These are phyloP conservation scores for Aquilaria agallochum DNA, from an alignment of 441 rosid genomes.

Conservation along the genomic window DNA sequence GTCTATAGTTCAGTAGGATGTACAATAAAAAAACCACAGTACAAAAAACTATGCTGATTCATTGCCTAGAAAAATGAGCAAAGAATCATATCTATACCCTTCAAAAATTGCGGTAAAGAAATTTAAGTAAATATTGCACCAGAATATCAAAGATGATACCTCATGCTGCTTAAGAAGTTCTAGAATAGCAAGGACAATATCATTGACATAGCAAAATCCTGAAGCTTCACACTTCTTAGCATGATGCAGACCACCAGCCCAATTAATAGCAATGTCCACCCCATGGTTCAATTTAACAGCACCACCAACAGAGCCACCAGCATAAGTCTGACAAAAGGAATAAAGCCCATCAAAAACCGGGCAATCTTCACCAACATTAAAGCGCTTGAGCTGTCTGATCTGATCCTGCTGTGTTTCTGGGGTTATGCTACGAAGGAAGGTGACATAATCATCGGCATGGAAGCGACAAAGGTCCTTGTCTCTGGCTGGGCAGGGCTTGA, in stretches of 20 bases:
- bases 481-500: constrained; percentile 43
- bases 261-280: constrained; percentile 66
- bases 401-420: constrained; percentile 53
- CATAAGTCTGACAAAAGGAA: constrained; percentile 69
- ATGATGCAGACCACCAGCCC: constrained; percentile 88
- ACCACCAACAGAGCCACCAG: constrained; percentile 70
- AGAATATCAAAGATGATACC: constrained; percentile 20
- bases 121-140: not conserved
- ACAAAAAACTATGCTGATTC: too few relatives aligned
- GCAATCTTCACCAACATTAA: constrained; percentile 71
- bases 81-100: too few relatives aligned
- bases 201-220: constrained; percentile 79
- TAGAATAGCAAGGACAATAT: constrained; percentile 67
- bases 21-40: too few relatives aligned
- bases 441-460: constrained; percentile 51
- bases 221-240: constrained; percentile 86
- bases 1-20: too few relatives aligned
- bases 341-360: constrained; percentile 76
- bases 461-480: constrained; percentile 53
- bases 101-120: not conserved
- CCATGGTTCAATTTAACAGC: constrained; percentile 51
- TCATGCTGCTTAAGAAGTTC: constrained; percentile 67
- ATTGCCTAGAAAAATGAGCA: too few relatives aligned
- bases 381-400: constrained; percentile 48
- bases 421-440: constrained; percentile 40